Evolutionary conservation across 2,329 filamentous ascomycete genomes (phyloP).

Genomic region (Cordyceps farinosa): DNA sequence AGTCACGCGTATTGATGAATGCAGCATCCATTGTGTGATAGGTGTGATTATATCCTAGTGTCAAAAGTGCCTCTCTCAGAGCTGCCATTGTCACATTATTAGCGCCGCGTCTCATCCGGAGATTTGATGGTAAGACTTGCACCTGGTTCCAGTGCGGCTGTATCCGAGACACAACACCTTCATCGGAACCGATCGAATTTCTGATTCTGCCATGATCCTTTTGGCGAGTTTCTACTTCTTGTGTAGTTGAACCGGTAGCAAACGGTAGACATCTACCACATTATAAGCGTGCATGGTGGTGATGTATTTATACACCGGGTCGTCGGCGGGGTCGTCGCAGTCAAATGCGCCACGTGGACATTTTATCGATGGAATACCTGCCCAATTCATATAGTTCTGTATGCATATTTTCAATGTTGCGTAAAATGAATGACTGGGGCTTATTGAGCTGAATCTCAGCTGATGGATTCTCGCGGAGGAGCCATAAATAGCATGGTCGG

Average conservation of each 20-base stretch:
- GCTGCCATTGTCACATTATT: neutral
- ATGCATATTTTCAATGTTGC: neutral
- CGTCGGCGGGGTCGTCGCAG: constrained; percentile 1
- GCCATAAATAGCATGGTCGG: neutral
- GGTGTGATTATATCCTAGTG: constrained; percentile 4
- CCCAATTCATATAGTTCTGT: neutral
- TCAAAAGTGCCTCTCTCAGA: constrained; percentile 8
- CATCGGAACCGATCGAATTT: constrained; percentile 3
- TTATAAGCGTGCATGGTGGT: neutral
- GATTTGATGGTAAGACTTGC: neutral
- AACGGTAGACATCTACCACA: too few relatives aligned
- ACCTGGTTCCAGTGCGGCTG: constrained; percentile 14
- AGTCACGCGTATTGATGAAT: constrained; percentile 5
- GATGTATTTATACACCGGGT: neutral
- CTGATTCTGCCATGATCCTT: neutral
- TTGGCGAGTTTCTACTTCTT: too few relatives aligned
- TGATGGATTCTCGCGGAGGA: neutral
- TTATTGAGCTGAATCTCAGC: neutral
- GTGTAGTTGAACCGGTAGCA: neutral
- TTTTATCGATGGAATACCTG: neutral
- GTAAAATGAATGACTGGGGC: neutral
- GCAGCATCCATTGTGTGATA: constrained; percentile 15
- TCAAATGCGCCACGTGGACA: neutral
- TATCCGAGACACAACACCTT: constrained; percentile 16
- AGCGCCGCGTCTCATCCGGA: neutral